phyloP scores from a whole-genome alignment of 75 land plant genomes.

The Cunninghamia lanceolata region DNA sequence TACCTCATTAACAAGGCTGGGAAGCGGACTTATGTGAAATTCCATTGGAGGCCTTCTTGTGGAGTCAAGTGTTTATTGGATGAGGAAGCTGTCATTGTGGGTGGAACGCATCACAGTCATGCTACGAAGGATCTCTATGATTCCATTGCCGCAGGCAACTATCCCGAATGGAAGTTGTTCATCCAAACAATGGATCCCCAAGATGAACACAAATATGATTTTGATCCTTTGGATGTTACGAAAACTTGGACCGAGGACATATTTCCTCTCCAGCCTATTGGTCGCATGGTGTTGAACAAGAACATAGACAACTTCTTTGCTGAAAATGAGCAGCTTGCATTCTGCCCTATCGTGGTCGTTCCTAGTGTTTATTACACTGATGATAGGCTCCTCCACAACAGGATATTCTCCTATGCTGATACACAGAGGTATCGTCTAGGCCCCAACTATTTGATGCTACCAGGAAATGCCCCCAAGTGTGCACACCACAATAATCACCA shows the following conservation, averaged over 20 bases:
- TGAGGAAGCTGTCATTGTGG: no score
- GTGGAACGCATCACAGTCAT: conserved; percentile 78
- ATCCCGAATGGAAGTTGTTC: conserved; percentile 80
- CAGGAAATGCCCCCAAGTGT: conserved; percentile 86
- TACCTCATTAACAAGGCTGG: conserved; percentile 65
- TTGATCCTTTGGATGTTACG: no score
- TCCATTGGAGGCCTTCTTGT: conserved; percentile 86
- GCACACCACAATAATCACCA: conserved; percentile 92
- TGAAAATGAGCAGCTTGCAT: conserved; percentile 82
- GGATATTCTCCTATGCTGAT: no score
- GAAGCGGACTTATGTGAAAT: conserved; percentile 62
- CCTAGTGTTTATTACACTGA: conserved; percentile 73
- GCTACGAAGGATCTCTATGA: conserved; percentile 82
- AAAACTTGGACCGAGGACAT: no score
- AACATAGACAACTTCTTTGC: no score
- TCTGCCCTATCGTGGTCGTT: conserved; percentile 60
- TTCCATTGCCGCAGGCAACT: conserved; percentile 76
- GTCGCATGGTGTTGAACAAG: no score
- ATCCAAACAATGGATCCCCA: conserved; percentile 74
- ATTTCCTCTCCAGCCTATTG: no score
- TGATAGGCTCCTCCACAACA: no score
- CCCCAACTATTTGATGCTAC: conserved; percentile 82
- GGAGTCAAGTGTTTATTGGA: conserved; percentile 67
- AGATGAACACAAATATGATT: no score
- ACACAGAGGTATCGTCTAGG: no score